These are phyloP conservation scores for Poronia punctata DNA, from an alignment of 495 filamentous ascomycete genomes.

Conservation along the genomic window DNA sequence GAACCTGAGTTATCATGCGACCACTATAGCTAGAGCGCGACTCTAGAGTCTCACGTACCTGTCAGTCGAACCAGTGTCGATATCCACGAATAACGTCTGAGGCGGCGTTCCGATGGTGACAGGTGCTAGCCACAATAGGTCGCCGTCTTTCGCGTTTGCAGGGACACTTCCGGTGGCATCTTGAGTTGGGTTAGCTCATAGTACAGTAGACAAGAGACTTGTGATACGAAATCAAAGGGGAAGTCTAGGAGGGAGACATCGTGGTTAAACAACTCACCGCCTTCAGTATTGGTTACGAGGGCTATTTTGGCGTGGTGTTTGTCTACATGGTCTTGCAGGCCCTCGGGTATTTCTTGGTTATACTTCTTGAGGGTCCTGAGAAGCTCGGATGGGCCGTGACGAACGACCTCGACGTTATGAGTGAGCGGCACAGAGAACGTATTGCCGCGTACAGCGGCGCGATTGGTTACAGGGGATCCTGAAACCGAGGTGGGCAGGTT, in stretches of 20 bases:
- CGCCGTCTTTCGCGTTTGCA: slow-evolving; percentile 26
- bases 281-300: slow-evolving; percentile 7
- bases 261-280: slow-evolving; percentile 12
- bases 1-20: not conserved
- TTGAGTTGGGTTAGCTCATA: no score
- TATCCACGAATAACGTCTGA: slow-evolving; percentile 57
- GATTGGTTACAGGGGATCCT: slow-evolving; percentile 3
- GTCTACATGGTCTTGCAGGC: slow-evolving; percentile 22
- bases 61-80: slow-evolving; percentile 73
- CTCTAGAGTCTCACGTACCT: slow-evolving; percentile 54
- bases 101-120: slow-evolving; percentile 63
- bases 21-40: not conserved
- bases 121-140: slow-evolving; percentile 57
- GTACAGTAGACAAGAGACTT: no score
- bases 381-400: slow-evolving; percentile 23
- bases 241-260: not conserved
- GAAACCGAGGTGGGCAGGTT: slow-evolving; percentile 9
- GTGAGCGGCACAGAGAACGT: slow-evolving; percentile 18
- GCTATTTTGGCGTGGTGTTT: slow-evolving; percentile 13
- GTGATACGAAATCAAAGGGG: no score
- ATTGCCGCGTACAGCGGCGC: slow-evolving; percentile 11
- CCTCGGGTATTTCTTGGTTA: slow-evolving; percentile 18
- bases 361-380: slow-evolving; percentile 26
- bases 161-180: slow-evolving; percentile 11
- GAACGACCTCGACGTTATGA: slow-evolving; percentile 17